phyloP scores from a whole-genome alignment of 2,329 filamentous ascomycete genomes.

The Boeremia lycopersici region DNA sequence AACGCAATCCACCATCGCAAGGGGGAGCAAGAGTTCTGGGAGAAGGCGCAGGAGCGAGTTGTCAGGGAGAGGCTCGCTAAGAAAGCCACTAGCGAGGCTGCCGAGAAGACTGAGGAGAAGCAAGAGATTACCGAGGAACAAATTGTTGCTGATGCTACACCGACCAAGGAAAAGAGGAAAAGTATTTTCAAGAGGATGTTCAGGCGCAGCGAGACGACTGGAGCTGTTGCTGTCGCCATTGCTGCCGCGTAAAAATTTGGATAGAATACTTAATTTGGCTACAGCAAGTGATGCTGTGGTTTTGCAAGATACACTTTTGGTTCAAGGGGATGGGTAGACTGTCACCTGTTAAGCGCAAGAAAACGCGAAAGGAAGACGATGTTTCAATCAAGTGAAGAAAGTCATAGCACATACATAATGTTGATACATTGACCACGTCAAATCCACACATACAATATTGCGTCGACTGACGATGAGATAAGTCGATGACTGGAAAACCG shows the following conservation, averaged over 20 bases:
- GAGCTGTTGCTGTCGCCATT: not conserved
- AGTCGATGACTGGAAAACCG: too few relatives aligned
- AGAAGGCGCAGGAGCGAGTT: conserved; percentile 36
- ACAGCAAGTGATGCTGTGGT: too few relatives aligned
- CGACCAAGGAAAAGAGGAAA: conserved; percentile 20
- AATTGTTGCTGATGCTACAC: not conserved
- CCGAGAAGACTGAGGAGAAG: conserved; percentile 5
- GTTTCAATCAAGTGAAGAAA: too few relatives aligned
- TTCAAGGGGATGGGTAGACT: too few relatives aligned
- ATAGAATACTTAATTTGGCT: not conserved
- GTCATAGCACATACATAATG: too few relatives aligned
- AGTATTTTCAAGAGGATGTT: conserved; percentile 28
- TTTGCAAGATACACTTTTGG: too few relatives aligned
- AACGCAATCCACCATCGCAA: conserved; percentile 25
- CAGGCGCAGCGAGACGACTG: conserved; percentile 5
- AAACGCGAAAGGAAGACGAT: too few relatives aligned
- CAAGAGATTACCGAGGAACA: not conserved
- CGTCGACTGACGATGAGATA: too few relatives aligned
- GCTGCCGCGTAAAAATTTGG: not conserved
- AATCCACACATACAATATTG: too few relatives aligned
- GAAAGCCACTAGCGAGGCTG: conserved; percentile 1
- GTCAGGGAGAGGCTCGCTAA: conserved; percentile 26
- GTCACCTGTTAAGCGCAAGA: too few relatives aligned
- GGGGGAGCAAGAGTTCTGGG: conserved; percentile 36
- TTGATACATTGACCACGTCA: too few relatives aligned